A percentile compares a stretch with the other conserved stretches of the same genome.
Evolutionary conservation across 176 grass and related monocot species (phyloP).

Genomic region (Cymbopogon citratus): DNA sequence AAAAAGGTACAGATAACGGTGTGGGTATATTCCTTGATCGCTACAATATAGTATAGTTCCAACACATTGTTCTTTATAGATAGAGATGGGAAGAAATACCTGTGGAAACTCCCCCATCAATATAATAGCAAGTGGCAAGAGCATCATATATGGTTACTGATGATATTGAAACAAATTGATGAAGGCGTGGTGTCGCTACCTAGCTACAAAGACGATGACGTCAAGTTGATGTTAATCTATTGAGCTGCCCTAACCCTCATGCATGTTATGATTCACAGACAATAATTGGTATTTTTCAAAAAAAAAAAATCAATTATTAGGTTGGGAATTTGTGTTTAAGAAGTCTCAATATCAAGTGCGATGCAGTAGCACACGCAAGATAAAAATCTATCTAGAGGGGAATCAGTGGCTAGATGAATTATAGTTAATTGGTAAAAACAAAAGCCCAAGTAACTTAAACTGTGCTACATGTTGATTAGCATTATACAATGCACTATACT

Average conservation of each 20-base stretch:
- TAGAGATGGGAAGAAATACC: neutral
- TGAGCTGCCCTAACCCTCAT: neutral
- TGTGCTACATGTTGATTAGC: neutral
- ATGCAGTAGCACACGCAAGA: neutral
- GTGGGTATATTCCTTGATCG: slow-evolving; percentile 19
- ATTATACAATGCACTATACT: neutral
- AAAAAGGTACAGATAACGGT: neutral
- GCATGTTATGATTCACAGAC: neutral
- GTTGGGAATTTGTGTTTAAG: no score
- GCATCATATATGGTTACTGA: neutral
- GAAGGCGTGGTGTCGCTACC: neutral
- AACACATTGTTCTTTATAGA: neutral
- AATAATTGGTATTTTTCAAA: neutral
- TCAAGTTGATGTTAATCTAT: neutral
- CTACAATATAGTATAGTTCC: neutral
- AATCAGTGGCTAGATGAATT: neutral
- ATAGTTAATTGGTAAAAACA: neutral
- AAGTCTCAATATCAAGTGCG: neutral
- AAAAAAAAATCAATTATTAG: neutral
- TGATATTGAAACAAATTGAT: neutral
- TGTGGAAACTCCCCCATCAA: neutral
- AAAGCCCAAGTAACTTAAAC: neutral
- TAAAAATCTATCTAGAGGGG: neutral
- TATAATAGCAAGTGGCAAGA: neutral
- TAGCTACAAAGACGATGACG: neutral